Evolutionary conservation across 352 stramenopile genomes (phyloP).

Genomic region (Bremia lactucae): DNA sequence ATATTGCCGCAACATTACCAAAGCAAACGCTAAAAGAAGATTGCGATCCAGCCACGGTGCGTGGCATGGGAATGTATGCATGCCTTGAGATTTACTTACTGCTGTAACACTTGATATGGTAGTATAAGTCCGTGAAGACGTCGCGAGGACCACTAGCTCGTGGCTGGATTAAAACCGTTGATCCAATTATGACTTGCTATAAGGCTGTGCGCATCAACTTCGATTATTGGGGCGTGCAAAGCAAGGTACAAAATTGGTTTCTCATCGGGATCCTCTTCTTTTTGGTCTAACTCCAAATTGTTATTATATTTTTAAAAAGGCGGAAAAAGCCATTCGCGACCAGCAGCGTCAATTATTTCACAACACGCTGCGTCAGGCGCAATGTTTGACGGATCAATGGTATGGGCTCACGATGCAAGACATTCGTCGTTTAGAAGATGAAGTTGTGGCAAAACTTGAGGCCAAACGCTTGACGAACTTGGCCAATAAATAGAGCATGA

Average conservation of each 20-base stretch:
- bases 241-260: constrained; percentile 28
- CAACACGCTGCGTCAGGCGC: constrained; percentile 51
- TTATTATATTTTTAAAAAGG: constrained; percentile 14
- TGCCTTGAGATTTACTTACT: background rate
- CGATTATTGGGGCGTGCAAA: constrained; percentile 80
- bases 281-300: background rate
- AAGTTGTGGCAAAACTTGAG: constrained; percentile 66
- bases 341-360: constrained; percentile 80
- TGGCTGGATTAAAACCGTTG: constrained; percentile 58
- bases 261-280: no score
- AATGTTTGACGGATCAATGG: constrained; percentile 77
- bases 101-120: background rate
- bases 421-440: constrained; percentile 68
- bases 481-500: constrained; percentile 27
- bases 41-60: constrained; percentile 46
- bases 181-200: constrained; percentile 81
- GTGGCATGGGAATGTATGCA: background rate
- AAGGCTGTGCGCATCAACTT: constrained; percentile 84
- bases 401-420: constrained; percentile 77
- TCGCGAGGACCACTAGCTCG: constrained; percentile 50
- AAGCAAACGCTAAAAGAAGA: constrained; percentile 71
- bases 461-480: constrained; percentile 47
- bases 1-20: constrained; percentile 65
- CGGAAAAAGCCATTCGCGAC: constrained; percentile 74
- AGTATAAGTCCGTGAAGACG: constrained; percentile 66